Evolutionary conservation across 1,139 yeast genomes (phyloP), one percentile per base, ranked within the genome.

Genomic region (Blastobotrys indianensis): DNA sequence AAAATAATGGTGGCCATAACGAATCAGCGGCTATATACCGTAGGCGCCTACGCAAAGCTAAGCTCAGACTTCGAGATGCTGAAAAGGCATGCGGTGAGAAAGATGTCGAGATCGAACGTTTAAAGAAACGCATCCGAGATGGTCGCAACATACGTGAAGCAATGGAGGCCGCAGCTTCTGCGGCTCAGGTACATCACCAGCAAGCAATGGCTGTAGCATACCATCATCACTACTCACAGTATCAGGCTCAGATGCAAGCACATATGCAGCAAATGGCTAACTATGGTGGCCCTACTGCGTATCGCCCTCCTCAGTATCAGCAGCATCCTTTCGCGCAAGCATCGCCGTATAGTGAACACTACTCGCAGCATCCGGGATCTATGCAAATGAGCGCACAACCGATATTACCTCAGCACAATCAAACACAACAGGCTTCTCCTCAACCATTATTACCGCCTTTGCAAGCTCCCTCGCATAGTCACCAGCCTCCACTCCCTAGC

Each of bases 51-150:
- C 61, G 64, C 31, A 58, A 60, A 39, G 72, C 73, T 41, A 73
- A 71, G 49, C 61, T 61, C 33, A 64, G 70, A 50, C 61, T 75
- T 28, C 64, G 63, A 49, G 77, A 74, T 52, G 69, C 70, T 41
- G 70, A 69, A 47, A 62, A 62, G 39, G 71, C 69, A 42, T 63
- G 73, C 29, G 63, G 64, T 10, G 69, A 65, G 34, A 70, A 70
- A 52, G 74, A 72, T 52, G 64, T 58, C 41, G 75, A 73, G 52
- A 60, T 66, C 33, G 59, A 52, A n/a, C 47, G 50, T 42, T 54
- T 66, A 37, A 56, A 55, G 37, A 48, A 47, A 13, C 58, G 59
- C 20, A 45, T 58, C 7, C 54, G 57, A 32, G 62, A 57, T 7
- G 46, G 52, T n/a, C 47, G 58, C 30, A 46, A 41, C 31, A 49